Percentiles rank a stretch among this genome's conserved stretches.
These are phyloP conservation scores for Cladosporium sphaerospermum DNA, from an alignment of 2,329 filamentous ascomycete species.

Conservation along the genomic window DNA sequence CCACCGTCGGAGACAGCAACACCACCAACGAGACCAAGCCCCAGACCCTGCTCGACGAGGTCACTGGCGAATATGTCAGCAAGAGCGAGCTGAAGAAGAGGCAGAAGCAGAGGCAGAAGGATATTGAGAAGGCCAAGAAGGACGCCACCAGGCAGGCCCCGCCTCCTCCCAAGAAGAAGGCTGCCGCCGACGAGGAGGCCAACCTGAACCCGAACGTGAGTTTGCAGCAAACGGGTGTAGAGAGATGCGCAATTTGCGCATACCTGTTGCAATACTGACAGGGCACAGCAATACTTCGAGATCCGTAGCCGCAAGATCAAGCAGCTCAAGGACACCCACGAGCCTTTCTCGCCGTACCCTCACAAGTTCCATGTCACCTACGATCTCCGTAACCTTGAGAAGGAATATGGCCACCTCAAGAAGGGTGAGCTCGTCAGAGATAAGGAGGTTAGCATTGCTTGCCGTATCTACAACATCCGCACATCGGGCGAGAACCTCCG, in stretches of 20 bases:
- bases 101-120: conserved; percentile 81
- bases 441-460: conserved; percentile 69
- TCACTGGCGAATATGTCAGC: conserved; percentile 74
- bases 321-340: conserved; percentile 60
- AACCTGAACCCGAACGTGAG: conserved; percentile 69
- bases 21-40: conserved; percentile 16
- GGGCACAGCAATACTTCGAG: conserved; percentile 79
- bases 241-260: too few relatives aligned
- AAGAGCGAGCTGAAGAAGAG: conserved; percentile 74
- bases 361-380: conserved; percentile 89
- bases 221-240: conserved; percentile 20
- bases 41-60: conserved; percentile 78
- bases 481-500: conserved; percentile 75
- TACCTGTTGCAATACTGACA: neutral
- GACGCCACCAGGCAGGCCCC: conserved; percentile 55
- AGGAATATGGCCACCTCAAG: conserved; percentile 73
- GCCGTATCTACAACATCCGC: conserved; percentile 84
- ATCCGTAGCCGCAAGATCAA: conserved; percentile 80
- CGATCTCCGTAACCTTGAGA: conserved; percentile 71
- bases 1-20: conserved; percentile 29
- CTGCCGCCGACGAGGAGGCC: conserved; percentile 59
- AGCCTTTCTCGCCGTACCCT: conserved; percentile 78
- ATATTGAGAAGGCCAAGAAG: conserved; percentile 84
- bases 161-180: conserved; percentile 55
- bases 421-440: conserved; percentile 79